Evolutionary conservation across 148 eudicot species (phyloP), one percentile per base, ranked within the genome.

Genomic region (Heliosperma pusillum): DNA sequence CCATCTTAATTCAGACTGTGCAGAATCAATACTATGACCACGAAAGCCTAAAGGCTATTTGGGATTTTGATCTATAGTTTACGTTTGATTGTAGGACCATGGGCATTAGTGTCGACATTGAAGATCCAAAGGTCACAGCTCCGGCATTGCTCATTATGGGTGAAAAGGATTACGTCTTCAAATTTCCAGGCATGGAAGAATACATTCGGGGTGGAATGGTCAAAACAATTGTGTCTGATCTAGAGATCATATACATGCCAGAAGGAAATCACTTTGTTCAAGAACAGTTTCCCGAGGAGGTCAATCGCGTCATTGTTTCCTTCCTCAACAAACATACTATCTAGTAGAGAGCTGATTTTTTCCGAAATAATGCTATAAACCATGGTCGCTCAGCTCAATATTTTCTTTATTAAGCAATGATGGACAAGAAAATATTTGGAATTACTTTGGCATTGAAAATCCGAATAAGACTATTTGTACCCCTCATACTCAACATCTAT

Each of bases 181-280:
- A 84, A 33, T 40, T 84, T n/a, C 82, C 76, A 26, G 78, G 78
- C 52, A 73, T 81, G 45, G 87, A 27, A 29, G 80, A 76, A 17
- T 78, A 73, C 80, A 76, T 81, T 64, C 50, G 72, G 56, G 79
- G 74, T 60, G 87, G 76, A 67, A 71, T 58, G 36, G 73, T 81
- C 22, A 81, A 76, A 69, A 45, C 69, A 2, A 69, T 52, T 56
- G 87, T 84, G 53, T 82, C 87, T 45, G 73, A 81, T 45, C 81
- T 81, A 72, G 82, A 81, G 47, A 69, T 44, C 47, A 73, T 42
- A 8, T 76, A 27, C 62, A 29, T 79, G 79, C 79, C 82, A 3
- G 82, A 84, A 53, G 87, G 87, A 67, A 78, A 53, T n/a, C 87
- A 81, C 64, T 84, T 84, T 21, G 78, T 84, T 10, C 87, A 81